These are phyloP conservation scores for Psophocarpus tetragonolobus DNA, from an alignment of 306 rosid species.

Conservation along the genomic window DNA sequence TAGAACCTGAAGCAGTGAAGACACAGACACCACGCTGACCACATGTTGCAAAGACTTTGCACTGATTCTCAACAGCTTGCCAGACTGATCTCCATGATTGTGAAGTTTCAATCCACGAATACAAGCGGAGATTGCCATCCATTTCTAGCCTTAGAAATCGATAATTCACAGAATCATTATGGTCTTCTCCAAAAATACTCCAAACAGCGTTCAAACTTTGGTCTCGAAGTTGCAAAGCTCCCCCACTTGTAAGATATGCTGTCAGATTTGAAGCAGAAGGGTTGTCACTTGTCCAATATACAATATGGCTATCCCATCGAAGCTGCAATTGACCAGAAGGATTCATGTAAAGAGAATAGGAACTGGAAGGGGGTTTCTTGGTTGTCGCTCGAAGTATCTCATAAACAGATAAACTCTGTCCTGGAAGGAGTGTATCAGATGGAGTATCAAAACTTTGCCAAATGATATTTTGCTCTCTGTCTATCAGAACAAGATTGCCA, in stretches of 20 bases:
- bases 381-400: slow-evolving; percentile 64
- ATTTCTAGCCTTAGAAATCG: slow-evolving; percentile 74
- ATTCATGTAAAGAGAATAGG: slow-evolving; percentile 68
- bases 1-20: slow-evolving; percentile 49
- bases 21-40: slow-evolving; percentile 64
- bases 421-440: slow-evolving; percentile 78
- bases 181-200: slow-evolving; percentile 81
- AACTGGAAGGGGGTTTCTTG: slow-evolving; percentile 51
- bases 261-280: slow-evolving; percentile 53
- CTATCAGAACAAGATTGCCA: slow-evolving; percentile 78
- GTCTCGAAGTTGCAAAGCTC: slow-evolving; percentile 67
- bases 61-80: slow-evolving; percentile 88
- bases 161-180: slow-evolving; percentile 55
- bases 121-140: slow-evolving; percentile 79
- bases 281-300: slow-evolving; percentile 68
- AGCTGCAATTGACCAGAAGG: slow-evolving; percentile 67
- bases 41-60: slow-evolving; percentile 81
- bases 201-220: slow-evolving; percentile 50
- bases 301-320: slow-evolving; percentile 62
- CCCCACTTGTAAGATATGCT: slow-evolving; percentile 55
- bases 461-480: slow-evolving; percentile 38
- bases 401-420: slow-evolving; percentile 57
- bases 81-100: slow-evolving; percentile 73
- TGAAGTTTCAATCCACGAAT: slow-evolving; percentile 66
- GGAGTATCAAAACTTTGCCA: slow-evolving; percentile 85